phyloP scores from a whole-genome alignment of 2,329 filamentous ascomycete genomes.

The Hypoxylon sp. region DNA sequence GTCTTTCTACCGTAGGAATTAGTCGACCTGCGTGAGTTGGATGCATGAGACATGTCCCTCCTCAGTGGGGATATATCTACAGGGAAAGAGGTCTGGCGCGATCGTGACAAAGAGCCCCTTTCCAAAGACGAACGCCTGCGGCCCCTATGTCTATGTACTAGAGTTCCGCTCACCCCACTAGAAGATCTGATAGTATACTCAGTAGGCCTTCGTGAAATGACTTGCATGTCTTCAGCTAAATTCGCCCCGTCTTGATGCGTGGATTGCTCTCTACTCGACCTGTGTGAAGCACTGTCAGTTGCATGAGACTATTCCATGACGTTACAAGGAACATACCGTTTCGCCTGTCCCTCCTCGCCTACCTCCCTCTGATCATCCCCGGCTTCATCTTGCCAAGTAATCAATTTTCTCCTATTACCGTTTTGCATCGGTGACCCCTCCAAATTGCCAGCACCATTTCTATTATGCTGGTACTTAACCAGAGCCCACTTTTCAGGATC shows the following conservation, averaged over 20 bases:
- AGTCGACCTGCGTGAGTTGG: background rate
- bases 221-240: conserved; percentile 1
- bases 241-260: background rate
- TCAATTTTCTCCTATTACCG: background rate
- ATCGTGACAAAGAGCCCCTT: background rate
- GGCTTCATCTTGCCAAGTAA: conserved; percentile 14
- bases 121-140: background rate
- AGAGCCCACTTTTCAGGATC: conserved; percentile 7
- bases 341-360: background rate
- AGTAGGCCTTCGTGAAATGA: conserved; percentile 5
- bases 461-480: conserved; percentile 2
- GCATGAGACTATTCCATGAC: background rate
- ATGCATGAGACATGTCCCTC: background rate
- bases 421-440: background rate
- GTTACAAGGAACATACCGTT: background rate
- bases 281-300: background rate
- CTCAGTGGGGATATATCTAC: too few species aligned
- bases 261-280: background rate
- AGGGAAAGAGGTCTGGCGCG: background rate
- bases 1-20: background rate
- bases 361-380: background rate
- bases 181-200: background rate
- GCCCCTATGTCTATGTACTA: background rate
- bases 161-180: background rate
- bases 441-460: background rate